Base-by-base conservation (phyloP, 768 basidiomycete genomes). In the Chalciporus piperatus region DNA sequence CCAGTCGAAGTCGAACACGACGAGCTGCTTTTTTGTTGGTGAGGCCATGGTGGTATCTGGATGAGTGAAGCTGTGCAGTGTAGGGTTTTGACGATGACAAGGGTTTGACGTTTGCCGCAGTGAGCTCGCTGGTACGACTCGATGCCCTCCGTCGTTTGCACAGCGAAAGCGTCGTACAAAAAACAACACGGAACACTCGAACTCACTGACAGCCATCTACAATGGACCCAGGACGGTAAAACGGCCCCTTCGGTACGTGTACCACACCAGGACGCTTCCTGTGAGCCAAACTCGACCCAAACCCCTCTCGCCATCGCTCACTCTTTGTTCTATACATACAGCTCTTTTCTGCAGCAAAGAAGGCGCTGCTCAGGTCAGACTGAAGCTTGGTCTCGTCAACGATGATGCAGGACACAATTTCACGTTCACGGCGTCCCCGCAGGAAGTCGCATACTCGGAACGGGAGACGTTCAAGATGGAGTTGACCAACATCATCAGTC, bases 1-100 rank as follows among this genome's bases (percentile, higher is more conserved):
- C 96, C 95, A 98, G 78, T 99, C 96, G 72, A 98, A 99, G 70
- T 99, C 96, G 59, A 89, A 98, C 13, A 98, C 85, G 52, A 98
- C 75, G 45, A 98, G 85, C 63, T 94, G 90, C 55, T 74, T 77
- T 33, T 67, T 62, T n/a, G 66, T 58, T 41, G 73, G 56, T 30
- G 59, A 49, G 23, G 57, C 12, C 65, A 66, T 65, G 22, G 16
- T 37, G 35, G 35, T 12, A 19, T 39, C 19, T 27, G 5, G 37
- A 19, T 17, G 46, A n/a, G n/a, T 32, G 19, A 41, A 25, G 25
- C 17, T 17, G 20, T 22, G 30, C 30, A 12, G 10, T 32, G 22
- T 22, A 22, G 22, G n/a, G 22, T 22, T 22, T 22, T 22, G 22
- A 22, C 22, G 22, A 22, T n/a, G n/a, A n/a, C n/a, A n/a, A n/a